Evolutionary conservation across 1,284 basidiomycete genomes (phyloP).

Genomic region (Microstroma glucosiphilum): DNA sequence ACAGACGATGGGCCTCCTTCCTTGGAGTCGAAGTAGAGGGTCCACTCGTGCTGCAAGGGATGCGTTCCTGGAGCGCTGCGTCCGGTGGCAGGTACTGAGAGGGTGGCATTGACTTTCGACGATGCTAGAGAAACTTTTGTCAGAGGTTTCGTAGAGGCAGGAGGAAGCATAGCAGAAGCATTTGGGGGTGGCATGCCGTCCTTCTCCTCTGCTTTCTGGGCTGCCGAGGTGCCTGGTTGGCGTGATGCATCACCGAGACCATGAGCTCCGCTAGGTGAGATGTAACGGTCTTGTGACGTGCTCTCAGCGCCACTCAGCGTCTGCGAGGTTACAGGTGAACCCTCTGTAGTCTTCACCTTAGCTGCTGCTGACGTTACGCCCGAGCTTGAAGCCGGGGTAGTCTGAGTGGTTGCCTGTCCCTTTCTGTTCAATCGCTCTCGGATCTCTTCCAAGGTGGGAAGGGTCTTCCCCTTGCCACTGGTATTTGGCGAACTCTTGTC

Average conservation of each 20-base stretch:
- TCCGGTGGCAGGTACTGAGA: not conserved
- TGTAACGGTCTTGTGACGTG: not conserved
- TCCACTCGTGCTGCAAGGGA: constrained; percentile 78
- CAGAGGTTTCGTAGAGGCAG: not conserved
- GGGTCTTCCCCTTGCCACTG: constrained; percentile 21
- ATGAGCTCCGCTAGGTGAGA: not conserved
- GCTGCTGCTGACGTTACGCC: constrained; percentile 12
- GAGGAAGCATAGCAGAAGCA: constrained; percentile 4
- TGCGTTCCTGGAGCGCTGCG: constrained; percentile 51
- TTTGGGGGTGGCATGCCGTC: not conserved
- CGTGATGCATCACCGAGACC: not conserved
- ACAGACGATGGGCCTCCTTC: constrained; percentile 7
- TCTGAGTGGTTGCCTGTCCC: constrained; percentile 9
- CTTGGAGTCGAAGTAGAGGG: constrained; percentile 53
- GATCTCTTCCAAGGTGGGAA: constrained; percentile 45
- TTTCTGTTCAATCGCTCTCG: constrained; percentile 37
- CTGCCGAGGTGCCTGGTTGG: not conserved
- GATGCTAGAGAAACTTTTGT: not conserved
- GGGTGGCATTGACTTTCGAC: not conserved
- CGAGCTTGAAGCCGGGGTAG: constrained; percentile 11
- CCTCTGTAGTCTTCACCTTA: constrained; percentile 8
- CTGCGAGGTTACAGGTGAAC: too few species aligned
- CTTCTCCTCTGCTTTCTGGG: too few species aligned
- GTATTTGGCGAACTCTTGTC: constrained; percentile 12
- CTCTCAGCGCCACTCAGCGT: not conserved